Base-by-base conservation (phyloP, 2,329 filamentous ascomycete genomes). In the Claviceps africana region DNA sequence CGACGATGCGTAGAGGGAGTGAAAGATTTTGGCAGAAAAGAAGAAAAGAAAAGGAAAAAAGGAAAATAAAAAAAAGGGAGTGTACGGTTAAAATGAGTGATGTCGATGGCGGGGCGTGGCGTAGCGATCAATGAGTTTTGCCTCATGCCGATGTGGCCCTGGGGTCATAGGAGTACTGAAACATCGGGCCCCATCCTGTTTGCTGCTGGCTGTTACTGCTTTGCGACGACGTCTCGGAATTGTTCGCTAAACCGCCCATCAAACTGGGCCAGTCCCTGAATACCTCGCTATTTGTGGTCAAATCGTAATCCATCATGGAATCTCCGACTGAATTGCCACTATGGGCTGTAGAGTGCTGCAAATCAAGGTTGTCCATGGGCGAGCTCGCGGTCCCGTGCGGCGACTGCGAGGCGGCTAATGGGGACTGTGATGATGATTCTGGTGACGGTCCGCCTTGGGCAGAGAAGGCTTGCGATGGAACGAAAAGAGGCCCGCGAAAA, bases 241-340 rank as follows among this genome's bases (percentile, higher is more conserved):
- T 65, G 45, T 67, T 64, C 21, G 68, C 59, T 21, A 68, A 62
- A 22, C 65, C 59, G 22, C 65, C 64, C 25, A 63, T 58, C 31
- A 72, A 63, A 52, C 62, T 67, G 51, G 69, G 69, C 70, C 70
- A 72, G 54, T 71, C 68, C 2, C 70, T 66, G 45, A 72, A 70
- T 10, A 67, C 61, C 33, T 68, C 62, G 8, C 64, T 61, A 2
- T 63, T 61, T 2, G 48, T 25, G 43, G 40, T 43, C 35, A 53
- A 15, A 17, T 72, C 69, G 57, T 72, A 72, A 45, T 71, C 70
- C 68, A 73, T 72, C 58, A 68, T 63, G 10, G 60, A 58, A 30
- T 67, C 65, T 21, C 55, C 56, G 11, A 55, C 48, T 11, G 58
- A 60, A 13, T 59, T 56, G 15, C 50, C 55, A 19, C 62, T 61